Percentiles rank a stretch among this genome's conserved stretches.
These are phyloP conservation scores for apple (Malus domestica) DNA, from an alignment of 306 rosid genomes.

Conservation along the genomic window DNA sequence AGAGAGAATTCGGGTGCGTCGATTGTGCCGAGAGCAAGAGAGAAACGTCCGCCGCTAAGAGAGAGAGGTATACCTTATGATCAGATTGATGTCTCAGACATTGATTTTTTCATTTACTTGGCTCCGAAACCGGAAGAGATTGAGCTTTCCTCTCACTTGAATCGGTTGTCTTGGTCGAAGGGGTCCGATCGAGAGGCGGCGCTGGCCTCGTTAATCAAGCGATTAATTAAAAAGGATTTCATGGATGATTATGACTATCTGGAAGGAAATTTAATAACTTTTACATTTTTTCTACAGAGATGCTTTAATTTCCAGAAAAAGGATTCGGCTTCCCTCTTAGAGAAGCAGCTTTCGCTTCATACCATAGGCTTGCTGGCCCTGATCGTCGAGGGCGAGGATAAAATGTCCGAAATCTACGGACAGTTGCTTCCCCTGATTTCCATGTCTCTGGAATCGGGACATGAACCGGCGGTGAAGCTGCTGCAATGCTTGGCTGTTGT, in stretches of 20 bases:
- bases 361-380: conserved; percentile 23
- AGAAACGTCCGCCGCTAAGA: no score
- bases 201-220: neutral
- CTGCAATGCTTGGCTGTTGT: conserved; percentile 27
- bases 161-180: neutral
- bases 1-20: no score
- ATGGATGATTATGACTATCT: neutral
- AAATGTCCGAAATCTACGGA: neutral
- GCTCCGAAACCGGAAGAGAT: neutral
- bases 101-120: no score
- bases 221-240: neutral
- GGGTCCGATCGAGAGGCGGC: conserved; percentile 11
- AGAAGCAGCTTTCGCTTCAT: conserved; percentile 10
- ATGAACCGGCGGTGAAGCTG: neutral
- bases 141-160: neutral
- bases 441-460: neutral
- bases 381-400: neutral
- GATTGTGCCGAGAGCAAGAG: no score
- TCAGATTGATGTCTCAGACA: no score
- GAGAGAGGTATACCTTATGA: no score
- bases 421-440: neutral
- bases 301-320: conserved; percentile 5
- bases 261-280: conserved; percentile 3
- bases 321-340: conserved; percentile 18
- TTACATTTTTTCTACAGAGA: neutral